These are phyloP conservation scores for Podila epigama DNA, from an alignment of 192 early-diverging fungal genomes.

Conservation along the genomic window DNA sequence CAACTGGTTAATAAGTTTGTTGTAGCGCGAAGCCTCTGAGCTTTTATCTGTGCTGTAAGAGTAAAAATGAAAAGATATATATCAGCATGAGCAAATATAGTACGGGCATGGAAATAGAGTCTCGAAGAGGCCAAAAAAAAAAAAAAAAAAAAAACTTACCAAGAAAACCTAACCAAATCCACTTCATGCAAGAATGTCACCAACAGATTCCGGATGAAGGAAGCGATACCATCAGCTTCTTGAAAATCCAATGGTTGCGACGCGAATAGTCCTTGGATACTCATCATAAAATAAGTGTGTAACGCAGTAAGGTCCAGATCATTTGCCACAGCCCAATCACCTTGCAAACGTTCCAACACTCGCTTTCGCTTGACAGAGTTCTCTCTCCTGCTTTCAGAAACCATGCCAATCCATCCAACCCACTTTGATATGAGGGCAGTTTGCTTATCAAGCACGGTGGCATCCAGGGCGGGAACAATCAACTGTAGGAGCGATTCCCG, in stretches of 20 bases:
- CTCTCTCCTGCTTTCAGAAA: slow-evolving; percentile 34
- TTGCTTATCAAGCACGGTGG: slow-evolving; percentile 32
- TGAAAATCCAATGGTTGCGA: slow-evolving; percentile 39
- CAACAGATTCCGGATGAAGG: slow-evolving; percentile 31
- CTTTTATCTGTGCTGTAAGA: slow-evolving; percentile 24
- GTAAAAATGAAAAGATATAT: slow-evolving; percentile 27
- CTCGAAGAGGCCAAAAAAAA: too few species aligned
- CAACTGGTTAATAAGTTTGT: slow-evolving; percentile 32
- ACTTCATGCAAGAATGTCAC: slow-evolving; percentile 35
- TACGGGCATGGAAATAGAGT: slow-evolving; percentile 10
- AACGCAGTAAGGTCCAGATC: slow-evolving; percentile 27
- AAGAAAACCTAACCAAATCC: slow-evolving; percentile 36
- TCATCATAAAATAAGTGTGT: slow-evolving; percentile 26
- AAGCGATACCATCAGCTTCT: slow-evolving; percentile 36
- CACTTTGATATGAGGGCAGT: slow-evolving; percentile 32
- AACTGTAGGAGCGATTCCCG: slow-evolving; percentile 21
- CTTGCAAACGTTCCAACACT: slow-evolving; percentile 14
- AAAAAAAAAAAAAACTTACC: slow-evolving; percentile 26
- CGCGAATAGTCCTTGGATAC: slow-evolving; percentile 31
- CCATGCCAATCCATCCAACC: slow-evolving; percentile 33
- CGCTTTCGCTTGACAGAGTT: slow-evolving; percentile 30
- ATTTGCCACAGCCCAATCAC: slow-evolving; percentile 28
- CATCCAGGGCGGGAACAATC: slow-evolving; percentile 24
- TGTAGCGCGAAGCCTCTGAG: slow-evolving; percentile 29
- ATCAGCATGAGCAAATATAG: slow-evolving; percentile 7